Percentiles rank a stretch among this genome's conserved stretches.
Conservation (phyloP, 495 filamentous ascomycete genomes). For the Viridothelium virens region DNA sequence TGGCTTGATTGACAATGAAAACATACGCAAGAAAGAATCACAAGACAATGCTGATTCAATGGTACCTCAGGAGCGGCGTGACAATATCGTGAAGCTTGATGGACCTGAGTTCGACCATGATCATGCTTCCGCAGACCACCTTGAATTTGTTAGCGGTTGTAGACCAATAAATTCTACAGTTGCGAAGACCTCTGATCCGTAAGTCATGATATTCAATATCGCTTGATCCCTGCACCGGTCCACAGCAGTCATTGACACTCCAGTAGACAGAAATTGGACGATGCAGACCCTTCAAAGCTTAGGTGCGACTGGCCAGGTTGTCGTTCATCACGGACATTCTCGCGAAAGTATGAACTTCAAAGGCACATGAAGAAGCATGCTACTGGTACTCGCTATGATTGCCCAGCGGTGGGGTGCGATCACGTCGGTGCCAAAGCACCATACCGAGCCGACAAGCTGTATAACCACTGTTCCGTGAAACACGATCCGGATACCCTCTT, state of each 20-base stretch:
- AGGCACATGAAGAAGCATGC: slow-evolving; percentile 13
- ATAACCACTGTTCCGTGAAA: slow-evolving; percentile 5
- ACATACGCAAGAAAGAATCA: neutral
- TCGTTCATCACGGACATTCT: slow-evolving; percentile 6
- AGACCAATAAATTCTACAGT: neutral
- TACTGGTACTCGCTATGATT: neutral
- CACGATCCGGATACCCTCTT: slow-evolving; percentile 6
- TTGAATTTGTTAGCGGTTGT: neutral
- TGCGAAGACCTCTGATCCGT: neutral
- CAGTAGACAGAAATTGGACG: neutral
- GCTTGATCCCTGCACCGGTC: neutral
- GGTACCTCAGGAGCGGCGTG: neutral
- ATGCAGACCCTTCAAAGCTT: neutral
- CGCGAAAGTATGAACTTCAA: slow-evolving; percentile 7
- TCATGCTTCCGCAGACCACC: neutral
- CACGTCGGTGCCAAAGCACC: neutral
- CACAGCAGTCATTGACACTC: neutral
- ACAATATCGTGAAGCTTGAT: neutral
- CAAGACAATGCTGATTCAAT: neutral
- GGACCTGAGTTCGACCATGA: neutral
- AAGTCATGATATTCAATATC: neutral
- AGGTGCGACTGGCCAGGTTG: slow-evolving; percentile 1
- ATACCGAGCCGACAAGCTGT: slow-evolving; percentile 9
- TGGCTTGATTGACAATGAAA: neutral
- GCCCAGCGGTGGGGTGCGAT: neutral